phyloP scores from a whole-genome alignment of 1,284 basidiomycete species.

The Cutaneotrichosporon cavernicola region DNA sequence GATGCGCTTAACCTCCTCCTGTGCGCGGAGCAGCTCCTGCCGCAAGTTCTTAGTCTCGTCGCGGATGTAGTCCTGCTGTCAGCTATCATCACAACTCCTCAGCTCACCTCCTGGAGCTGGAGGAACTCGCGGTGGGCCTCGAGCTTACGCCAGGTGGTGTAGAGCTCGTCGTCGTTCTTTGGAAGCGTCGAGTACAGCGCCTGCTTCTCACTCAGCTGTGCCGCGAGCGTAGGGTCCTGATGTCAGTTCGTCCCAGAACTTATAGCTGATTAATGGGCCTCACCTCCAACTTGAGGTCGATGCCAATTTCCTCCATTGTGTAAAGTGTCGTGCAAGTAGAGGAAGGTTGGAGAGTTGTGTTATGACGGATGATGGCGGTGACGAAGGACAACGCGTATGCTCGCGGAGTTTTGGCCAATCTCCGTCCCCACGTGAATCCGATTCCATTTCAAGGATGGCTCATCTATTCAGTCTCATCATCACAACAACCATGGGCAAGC shows the following conservation, averaged over 20 bases:
- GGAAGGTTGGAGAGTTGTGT: slow-evolving; percentile 3
- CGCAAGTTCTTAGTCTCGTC: slow-evolving; percentile 98
- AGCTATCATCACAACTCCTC: neutral
- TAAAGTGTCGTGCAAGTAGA: slow-evolving; percentile 4
- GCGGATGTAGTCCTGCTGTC: slow-evolving; percentile 78
- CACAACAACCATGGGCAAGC: slow-evolving; percentile 45
- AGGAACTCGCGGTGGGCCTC: slow-evolving; percentile 89
- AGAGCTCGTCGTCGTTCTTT: slow-evolving; percentile 80
- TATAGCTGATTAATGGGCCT: slow-evolving; percentile 34
- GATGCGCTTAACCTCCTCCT: slow-evolving; percentile 99
- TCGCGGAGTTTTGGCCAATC: slow-evolving; percentile 28
- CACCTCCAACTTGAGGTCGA: slow-evolving; percentile 81
- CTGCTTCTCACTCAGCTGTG: slow-evolving; percentile 82
- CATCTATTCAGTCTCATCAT: neutral
- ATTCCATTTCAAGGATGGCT: neutral
- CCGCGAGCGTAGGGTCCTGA: slow-evolving; percentile 86
- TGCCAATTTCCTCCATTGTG: slow-evolving; percentile 60
- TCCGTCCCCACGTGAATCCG: slow-evolving; percentile 21
- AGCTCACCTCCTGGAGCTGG: slow-evolving; percentile 76
- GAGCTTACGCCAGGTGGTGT: slow-evolving; percentile 93
- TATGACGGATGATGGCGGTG: slow-evolving; percentile 3
- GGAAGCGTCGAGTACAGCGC: slow-evolving; percentile 76
- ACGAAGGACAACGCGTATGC: slow-evolving; percentile 27
- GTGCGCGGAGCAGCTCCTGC: slow-evolving; percentile 94
- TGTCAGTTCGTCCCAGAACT: neutral